A percentile compares a stretch with the other conserved stretches of the same genome.
These are phyloP conservation scores for Simmondsia chinensis DNA, from an alignment of 148 eudicot species.

Conservation along the genomic window DNA sequence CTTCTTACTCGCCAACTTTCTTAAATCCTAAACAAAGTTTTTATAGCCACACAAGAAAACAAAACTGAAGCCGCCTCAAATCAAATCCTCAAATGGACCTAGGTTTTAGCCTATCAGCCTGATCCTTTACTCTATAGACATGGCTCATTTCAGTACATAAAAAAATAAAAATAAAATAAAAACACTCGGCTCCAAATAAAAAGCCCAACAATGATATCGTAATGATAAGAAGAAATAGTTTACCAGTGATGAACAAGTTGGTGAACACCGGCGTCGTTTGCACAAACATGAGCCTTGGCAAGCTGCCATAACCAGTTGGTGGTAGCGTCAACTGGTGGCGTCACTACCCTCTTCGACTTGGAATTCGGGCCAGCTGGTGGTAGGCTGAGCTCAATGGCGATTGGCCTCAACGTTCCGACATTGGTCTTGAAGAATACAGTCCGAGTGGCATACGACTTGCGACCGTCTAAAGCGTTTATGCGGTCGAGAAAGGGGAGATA, in stretches of 20 bases:
- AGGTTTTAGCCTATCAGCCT: no score
- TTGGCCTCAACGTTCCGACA: constrained; percentile 69
- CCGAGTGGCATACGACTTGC: constrained; percentile 78
- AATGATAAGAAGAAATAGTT: neutral
- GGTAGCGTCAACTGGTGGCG: constrained; percentile 80
- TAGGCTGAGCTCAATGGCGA: constrained; percentile 93
- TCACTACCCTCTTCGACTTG: constrained; percentile 59
- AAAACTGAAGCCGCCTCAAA: no score
- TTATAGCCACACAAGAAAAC: no score
- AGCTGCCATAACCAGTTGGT: constrained; percentile 76
- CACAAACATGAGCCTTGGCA: constrained; percentile 91
- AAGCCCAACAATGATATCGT: neutral
- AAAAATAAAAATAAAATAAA: neutral
- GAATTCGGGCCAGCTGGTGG: constrained; percentile 40
- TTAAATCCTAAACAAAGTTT: no score
- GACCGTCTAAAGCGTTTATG: constrained; percentile 76
- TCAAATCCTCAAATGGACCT: no score
- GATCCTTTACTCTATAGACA: no score
- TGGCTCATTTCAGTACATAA: no score
- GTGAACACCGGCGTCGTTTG: constrained; percentile 93
- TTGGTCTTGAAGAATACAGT: constrained; percentile 65
- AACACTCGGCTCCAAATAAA: neutral
- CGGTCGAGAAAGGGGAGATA: constrained; percentile 81
- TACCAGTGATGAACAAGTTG: constrained; percentile 93
- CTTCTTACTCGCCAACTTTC: no score